Evolutionary conservation across 2,329 filamentous ascomycete species (phyloP).

Genomic region (Aspergillus arachidicola): DNA sequence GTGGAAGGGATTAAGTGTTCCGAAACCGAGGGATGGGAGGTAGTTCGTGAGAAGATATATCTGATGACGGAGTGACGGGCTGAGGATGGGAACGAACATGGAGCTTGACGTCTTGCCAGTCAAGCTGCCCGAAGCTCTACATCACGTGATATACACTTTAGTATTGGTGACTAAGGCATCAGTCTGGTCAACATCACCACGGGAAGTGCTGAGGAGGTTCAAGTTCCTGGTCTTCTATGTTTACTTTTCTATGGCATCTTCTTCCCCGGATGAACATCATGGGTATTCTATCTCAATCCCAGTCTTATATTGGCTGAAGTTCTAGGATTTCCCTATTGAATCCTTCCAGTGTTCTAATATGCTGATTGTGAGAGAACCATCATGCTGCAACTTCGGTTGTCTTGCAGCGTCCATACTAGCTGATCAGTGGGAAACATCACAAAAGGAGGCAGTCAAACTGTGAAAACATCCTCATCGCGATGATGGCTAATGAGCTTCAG

Average conservation of each 20-base stretch:
- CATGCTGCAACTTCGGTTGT: neutral
- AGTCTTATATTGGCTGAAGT: too few species aligned
- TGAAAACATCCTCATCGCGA: neutral
- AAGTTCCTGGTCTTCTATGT: neutral
- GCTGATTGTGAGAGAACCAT: neutral
- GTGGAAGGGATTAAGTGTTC: conserved; percentile 4
- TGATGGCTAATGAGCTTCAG: neutral
- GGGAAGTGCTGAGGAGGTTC: neutral
- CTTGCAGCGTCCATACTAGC: neutral
- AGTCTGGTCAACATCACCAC: neutral
- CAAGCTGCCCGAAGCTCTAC: conserved; percentile 31
- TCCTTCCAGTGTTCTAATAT: neutral
- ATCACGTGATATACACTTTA: conserved; percentile 30
- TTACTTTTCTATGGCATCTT: neutral
- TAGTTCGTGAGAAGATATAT: conserved; percentile 16
- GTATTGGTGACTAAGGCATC: neutral
- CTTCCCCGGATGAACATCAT: neutral
- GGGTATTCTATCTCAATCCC: neutral
- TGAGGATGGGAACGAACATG: conserved; percentile 16
- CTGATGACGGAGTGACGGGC: conserved; percentile 6
- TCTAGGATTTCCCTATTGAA: neutral
- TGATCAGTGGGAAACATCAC: neutral
- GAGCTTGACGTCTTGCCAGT: conserved; percentile 22
- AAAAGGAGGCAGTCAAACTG: neutral
- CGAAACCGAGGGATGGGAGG: conserved; percentile 5